Conservation (phyloP, 768 basidiomycete species). For the Tephrocybe rancida region DNA sequence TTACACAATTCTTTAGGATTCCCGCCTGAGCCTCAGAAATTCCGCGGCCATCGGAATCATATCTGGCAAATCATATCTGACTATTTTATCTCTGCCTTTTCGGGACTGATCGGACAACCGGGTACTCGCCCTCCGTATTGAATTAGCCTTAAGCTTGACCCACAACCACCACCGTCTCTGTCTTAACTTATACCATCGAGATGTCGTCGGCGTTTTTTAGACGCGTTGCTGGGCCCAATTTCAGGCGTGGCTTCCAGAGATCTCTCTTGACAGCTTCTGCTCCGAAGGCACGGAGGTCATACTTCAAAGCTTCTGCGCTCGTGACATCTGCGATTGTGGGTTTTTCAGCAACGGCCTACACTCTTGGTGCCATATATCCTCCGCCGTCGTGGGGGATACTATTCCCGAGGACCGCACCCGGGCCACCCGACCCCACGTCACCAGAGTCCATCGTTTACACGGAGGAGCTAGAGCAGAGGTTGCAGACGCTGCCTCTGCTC, state of each 20-base stretch:
- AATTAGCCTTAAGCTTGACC: background rate
- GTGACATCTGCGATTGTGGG: conserved; percentile 33
- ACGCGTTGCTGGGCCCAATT: conserved; percentile 3
- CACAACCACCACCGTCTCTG: background rate
- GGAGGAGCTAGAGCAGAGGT: conserved; percentile 60
- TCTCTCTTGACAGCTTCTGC: conserved; percentile 8
- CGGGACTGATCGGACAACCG: background rate
- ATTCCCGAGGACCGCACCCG: conserved; percentile 77
- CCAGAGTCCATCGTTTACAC: conserved; percentile 60
- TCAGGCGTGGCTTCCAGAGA: conserved; percentile 4
- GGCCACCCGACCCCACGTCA: conserved; percentile 61
- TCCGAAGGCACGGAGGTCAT: conserved; percentile 22
- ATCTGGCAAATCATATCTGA: no score
- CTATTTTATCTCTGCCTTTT: no score
- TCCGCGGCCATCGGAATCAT: no score
- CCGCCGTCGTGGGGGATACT: conserved; percentile 66
- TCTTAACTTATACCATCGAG: conserved; percentile 5
- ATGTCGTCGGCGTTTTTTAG: conserved; percentile 14
- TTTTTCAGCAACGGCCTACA: conserved; percentile 42
- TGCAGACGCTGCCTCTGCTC: conserved; percentile 62
- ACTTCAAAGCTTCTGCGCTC: conserved; percentile 26
- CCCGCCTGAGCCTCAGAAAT: no score
- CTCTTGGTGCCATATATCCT: conserved; percentile 72
- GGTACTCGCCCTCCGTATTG: background rate
- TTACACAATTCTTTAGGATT: no score